Evolutionary conservation across 108 stramenopile species (phyloP).

Genomic region (Discostella pseudostelligera): DNA sequence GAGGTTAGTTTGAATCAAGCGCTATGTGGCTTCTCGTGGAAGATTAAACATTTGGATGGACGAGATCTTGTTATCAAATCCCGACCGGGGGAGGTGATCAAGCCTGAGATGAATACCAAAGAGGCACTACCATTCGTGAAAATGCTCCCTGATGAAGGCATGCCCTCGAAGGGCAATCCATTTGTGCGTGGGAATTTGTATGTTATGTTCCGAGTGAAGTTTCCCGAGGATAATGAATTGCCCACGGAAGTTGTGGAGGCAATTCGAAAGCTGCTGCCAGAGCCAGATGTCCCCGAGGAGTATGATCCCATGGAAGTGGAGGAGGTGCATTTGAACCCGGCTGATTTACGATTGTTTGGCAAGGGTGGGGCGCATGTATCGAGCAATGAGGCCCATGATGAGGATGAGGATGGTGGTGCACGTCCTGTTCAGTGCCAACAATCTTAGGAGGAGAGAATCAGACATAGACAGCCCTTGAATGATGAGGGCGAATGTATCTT

Average conservation of each 20-base stretch:
- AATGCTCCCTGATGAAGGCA: slow-evolving; percentile 89
- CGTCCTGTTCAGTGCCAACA: slow-evolving; percentile 88
- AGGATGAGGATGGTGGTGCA: slow-evolving; percentile 75
- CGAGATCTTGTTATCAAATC: slow-evolving; percentile 61
- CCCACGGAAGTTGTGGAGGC: slow-evolving; percentile 56
- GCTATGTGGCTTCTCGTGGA: slow-evolving; percentile 82
- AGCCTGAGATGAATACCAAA: slow-evolving; percentile 71
- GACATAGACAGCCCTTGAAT: too few relatives aligned
- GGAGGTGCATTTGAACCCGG: slow-evolving; percentile 78
- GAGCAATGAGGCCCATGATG: slow-evolving; percentile 66
- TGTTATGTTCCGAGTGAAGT: slow-evolving; percentile 88
- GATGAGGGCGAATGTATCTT: too few relatives aligned
- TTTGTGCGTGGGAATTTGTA: slow-evolving; percentile 92
- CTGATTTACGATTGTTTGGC: slow-evolving; percentile 90
- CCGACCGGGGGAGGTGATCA: slow-evolving; percentile 77
- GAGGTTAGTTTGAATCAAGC: slow-evolving; percentile 90
- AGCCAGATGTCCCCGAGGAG: slow-evolving; percentile 63
- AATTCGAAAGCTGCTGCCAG: slow-evolving; percentile 67
- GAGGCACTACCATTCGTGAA: slow-evolving; percentile 85
- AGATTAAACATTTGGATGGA: slow-evolving; percentile 76
- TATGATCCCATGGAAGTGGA: slow-evolving; percentile 91
- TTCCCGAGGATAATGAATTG: slow-evolving; percentile 66
- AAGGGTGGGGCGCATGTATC: slow-evolving; percentile 71
- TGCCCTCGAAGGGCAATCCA: slow-evolving; percentile 93
- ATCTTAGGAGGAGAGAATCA: too few relatives aligned